Evolutionary conservation across 225 moss, liverwort and hornwort species (phyloP), one percentile per base, ranked within the genome.

Genomic region (Thuidium tamariscinum): DNA sequence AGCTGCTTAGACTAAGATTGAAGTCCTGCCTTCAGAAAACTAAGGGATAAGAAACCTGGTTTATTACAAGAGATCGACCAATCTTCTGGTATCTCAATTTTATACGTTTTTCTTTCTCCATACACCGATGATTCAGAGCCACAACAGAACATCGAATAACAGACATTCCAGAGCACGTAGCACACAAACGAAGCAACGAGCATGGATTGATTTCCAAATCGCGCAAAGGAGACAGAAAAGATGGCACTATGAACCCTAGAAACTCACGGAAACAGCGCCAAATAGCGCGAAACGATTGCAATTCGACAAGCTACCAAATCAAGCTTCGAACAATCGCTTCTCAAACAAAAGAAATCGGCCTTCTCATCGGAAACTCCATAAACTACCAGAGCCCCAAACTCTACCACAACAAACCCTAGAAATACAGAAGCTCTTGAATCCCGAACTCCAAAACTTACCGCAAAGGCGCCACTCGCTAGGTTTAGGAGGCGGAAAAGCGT

Each of bases 391-490:
- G 76, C 41, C 44, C 7, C 2, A 18, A 61, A 34, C 55, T 63
- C 75, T 14, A 13, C 27, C 62, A 36, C 10, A 71, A 12, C 29
- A 73, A 88, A 81, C 76, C 89, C 83, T 82, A 86, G 52, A 22
- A 48, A 55, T 34, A 4, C 29, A 39, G 56, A 15, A n/a, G 41
- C 52, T 55, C 55, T 82, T 29, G 12, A 52, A 36, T 67, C 17
- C 27, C 51, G 9, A 67, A 37, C 46, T 71, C 39, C 56, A 48
- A 62, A 89, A 61, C 84, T 74, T 59, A 93, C 93, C 93, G 68
- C 93, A 93, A 54, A 92, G 87, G n/a, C 83, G 86, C 93, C 93
- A 93, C 63, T 86, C 81, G 82, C 91, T 92, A 32, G 93, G 93
- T 66, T 90, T 92, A 3, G 90, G 87, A 83, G 86, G 82, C 65